phyloP scores from a whole-genome alignment of 768 basidiomycete genomes.

The Auricularia heimuer region DNA sequence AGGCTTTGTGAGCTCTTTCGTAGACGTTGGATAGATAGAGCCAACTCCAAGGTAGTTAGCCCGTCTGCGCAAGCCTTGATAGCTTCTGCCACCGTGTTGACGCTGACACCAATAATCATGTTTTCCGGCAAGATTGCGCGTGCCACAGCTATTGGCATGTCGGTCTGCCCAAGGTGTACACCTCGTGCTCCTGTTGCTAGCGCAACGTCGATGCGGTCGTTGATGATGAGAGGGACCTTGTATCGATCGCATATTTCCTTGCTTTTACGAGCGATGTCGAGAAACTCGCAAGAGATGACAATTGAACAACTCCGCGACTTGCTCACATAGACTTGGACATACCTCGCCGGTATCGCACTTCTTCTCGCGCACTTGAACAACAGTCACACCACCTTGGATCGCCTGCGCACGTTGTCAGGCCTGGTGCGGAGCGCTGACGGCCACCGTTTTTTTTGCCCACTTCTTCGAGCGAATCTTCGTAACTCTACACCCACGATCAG shows the following conservation, averaged over 20 bases:
- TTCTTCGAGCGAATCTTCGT: constrained; percentile 65
- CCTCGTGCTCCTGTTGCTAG: constrained; percentile 68
- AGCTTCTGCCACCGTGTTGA: constrained; percentile 59
- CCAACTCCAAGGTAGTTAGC: constrained; percentile 88
- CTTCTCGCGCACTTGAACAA: constrained; percentile 90
- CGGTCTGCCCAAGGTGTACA: constrained; percentile 83
- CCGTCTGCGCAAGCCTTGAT: constrained; percentile 48
- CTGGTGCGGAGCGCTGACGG: not conserved
- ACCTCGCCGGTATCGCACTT: constrained; percentile 71
- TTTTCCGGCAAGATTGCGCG: constrained; percentile 57
- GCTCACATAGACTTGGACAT: constrained; percentile 15
- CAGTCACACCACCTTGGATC: constrained; percentile 75
- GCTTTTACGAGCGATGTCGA: constrained; percentile 57
- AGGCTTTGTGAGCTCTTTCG: constrained; percentile 60
- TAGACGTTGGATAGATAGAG: constrained; percentile 69
- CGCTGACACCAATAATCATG: constrained; percentile 73
- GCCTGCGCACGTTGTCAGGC: constrained; percentile 37
- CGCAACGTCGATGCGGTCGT: constrained; percentile 81
- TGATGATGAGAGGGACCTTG: constrained; percentile 76
- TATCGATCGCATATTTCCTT: constrained; percentile 68
- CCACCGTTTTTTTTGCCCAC: constrained; percentile 24
- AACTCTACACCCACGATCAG: constrained; percentile 34
- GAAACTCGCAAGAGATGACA: constrained; percentile 43
- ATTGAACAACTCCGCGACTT: not conserved
- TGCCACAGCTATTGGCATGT: constrained; percentile 63